Percentiles rank a stretch among this genome's conserved stretches.
These are phyloP conservation scores for Jacaranda mimosifolia DNA, from an alignment of 257 asterid species.

Conservation along the genomic window DNA sequence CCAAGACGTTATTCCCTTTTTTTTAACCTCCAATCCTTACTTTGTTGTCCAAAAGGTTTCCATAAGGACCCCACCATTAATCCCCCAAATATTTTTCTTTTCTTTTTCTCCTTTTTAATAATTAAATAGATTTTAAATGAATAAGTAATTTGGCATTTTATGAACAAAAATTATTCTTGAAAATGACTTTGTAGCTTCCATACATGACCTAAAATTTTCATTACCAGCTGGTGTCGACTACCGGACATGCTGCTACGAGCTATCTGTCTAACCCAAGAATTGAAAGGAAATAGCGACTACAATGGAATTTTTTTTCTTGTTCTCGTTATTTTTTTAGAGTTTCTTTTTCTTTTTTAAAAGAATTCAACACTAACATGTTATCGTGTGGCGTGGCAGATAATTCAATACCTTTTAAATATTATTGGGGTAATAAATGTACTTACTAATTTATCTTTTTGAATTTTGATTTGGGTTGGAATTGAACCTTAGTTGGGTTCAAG, in stretches of 20 bases:
- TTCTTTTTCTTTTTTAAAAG: too few relatives aligned
- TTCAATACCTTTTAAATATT: too few relatives aligned
- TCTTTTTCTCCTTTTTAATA: not conserved
- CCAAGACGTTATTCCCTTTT: slow-evolving; percentile 39
- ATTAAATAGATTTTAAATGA: not conserved
- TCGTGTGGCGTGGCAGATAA: too few relatives aligned
- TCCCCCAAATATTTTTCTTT: slow-evolving; percentile 32
- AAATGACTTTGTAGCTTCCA: slow-evolving; percentile 50
- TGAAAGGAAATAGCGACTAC: not conserved
- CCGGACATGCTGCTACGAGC: not conserved
- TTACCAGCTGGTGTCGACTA: not conserved
- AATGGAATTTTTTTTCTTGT: not conserved
- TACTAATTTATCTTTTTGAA: too few relatives aligned
- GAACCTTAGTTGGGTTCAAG: too few relatives aligned
- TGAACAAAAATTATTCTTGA: slow-evolving; percentile 36
- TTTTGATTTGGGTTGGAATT: too few relatives aligned
- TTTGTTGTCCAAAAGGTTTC: slow-evolving; percentile 58
- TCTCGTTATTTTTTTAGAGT: not conserved
- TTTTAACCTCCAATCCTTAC: slow-evolving; percentile 31
- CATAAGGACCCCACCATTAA: slow-evolving; percentile 59
- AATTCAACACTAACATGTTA: too few relatives aligned
- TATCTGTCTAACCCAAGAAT: too few relatives aligned
- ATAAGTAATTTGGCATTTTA: slow-evolving; percentile 27
- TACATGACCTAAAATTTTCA: slow-evolving; percentile 20
- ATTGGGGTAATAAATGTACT: too few relatives aligned